These are phyloP conservation scores for Schizochytrium sp. DNA, from an alignment of 108 stramenopile genomes.

Conservation along the genomic window DNA sequence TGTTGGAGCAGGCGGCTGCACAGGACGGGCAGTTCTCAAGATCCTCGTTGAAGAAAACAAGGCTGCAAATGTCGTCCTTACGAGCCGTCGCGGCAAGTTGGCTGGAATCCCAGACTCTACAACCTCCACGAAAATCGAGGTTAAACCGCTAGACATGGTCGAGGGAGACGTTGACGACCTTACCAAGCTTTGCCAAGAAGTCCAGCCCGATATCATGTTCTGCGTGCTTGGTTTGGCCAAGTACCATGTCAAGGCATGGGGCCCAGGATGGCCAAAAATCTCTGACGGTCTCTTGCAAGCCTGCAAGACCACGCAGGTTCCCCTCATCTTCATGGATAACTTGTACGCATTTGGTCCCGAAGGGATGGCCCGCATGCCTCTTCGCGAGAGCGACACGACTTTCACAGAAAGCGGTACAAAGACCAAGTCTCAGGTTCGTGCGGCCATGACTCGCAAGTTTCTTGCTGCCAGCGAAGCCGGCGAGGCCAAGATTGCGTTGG, in stretches of 20 bases:
- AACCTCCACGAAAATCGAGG: not conserved
- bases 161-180: not conserved
- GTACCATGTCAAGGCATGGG: conserved; percentile 22
- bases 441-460: conserved; percentile 22
- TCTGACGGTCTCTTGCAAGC: not conserved
- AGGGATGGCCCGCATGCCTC: not conserved
- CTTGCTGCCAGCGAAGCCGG: conserved; percentile 31
- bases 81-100: not conserved
- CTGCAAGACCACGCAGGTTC: not conserved
- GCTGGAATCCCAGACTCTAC: not conserved
- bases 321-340: conserved; percentile 49
- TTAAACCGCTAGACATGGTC: not conserved
- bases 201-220: not conserved
- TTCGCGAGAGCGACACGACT: not conserved
- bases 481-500: conserved; percentile 15
- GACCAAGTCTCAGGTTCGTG: conserved; percentile 36
- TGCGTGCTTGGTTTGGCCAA: not conserved
- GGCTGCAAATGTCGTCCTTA: not conserved
- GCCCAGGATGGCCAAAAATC: conserved; percentile 12
- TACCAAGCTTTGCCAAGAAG: not conserved
- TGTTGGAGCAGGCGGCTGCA: conserved; percentile 7
- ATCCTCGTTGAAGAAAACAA: not conserved
- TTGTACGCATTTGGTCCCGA: conserved; percentile 9
- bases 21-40: not conserved
- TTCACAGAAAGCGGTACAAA: not conserved